These are phyloP conservation scores for Sporothrix schenckii DNA, from an alignment of 2,329 filamentous ascomycete species.

Conservation along the genomic window DNA sequence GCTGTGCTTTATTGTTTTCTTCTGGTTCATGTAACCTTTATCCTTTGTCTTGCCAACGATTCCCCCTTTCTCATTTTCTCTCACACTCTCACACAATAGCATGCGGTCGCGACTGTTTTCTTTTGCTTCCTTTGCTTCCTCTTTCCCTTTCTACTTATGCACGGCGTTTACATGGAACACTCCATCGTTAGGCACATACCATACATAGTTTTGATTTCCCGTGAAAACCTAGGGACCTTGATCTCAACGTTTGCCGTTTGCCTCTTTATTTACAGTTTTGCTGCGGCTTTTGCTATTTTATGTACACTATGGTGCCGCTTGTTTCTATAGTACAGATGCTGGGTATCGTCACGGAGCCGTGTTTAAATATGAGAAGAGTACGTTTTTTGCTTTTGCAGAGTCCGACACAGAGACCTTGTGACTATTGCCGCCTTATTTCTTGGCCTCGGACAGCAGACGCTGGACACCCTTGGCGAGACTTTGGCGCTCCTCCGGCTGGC, in stretches of 20 bases:
- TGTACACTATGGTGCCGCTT: constrained; percentile 1
- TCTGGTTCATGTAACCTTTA: constrained; percentile 67
- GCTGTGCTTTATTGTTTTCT: constrained; percentile 83
- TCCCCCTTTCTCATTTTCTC: neutral
- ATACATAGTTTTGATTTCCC: neutral
- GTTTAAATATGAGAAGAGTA: constrained; percentile 15
- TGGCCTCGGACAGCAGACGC: constrained; percentile 55
- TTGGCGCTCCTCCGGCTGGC: constrained; percentile 66
- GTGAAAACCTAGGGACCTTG: neutral
- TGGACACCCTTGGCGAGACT: constrained; percentile 66
- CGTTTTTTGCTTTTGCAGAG: neutral
- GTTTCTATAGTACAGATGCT: constrained; percentile 20
- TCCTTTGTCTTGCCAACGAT: neutral
- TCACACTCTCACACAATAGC: constrained; percentile 1
- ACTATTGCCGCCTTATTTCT: constrained; percentile 7
- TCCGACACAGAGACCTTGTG: neutral
- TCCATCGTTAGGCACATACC: neutral
- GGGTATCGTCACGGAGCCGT: constrained; percentile 8
- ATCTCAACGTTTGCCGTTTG: neutral
- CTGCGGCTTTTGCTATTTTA: neutral
- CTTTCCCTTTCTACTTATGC: neutral
- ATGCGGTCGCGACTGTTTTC: constrained; percentile 11
- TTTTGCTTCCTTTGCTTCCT: neutral
- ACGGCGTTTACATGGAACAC: constrained; percentile 7
- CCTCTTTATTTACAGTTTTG: neutral